Conservation (phyloP, 2,329 filamentous ascomycete species). For the Teratosphaeria pseudoeucalypti region DNA sequence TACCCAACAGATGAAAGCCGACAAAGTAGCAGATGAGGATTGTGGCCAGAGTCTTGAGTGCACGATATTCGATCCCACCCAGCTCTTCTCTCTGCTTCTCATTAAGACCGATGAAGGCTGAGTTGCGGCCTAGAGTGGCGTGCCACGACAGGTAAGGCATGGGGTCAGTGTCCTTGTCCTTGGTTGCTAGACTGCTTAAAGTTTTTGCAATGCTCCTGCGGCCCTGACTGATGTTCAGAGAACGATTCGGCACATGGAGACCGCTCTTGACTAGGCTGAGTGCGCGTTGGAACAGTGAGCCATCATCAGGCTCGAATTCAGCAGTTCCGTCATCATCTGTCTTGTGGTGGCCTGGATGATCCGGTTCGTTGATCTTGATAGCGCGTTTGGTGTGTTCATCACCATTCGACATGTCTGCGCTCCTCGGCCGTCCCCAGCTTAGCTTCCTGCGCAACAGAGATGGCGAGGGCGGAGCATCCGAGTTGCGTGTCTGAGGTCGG, state of each 20-base stretch:
- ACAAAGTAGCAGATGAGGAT: slow-evolving; percentile 70
- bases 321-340: slow-evolving; percentile 6
- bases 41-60: slow-evolving; percentile 69
- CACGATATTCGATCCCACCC: slow-evolving; percentile 91
- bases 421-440: not conserved
- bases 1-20: slow-evolving; percentile 65
- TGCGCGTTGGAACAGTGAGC: slow-evolving; percentile 1
- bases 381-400: slow-evolving; percentile 39
- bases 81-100: slow-evolving; percentile 88
- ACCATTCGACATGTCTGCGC: slow-evolving; percentile 15
- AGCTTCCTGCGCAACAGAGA: not conserved
- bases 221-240: not conserved
- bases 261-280: slow-evolving; percentile 8
- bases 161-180: slow-evolving; percentile 40
- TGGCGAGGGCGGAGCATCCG: not conserved
- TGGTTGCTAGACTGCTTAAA: slow-evolving; percentile 46
- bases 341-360: slow-evolving; percentile 29
- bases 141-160: slow-evolving; percentile 93
- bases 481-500: slow-evolving; percentile 19
- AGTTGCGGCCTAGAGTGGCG: slow-evolving; percentile 86
- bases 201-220: slow-evolving; percentile 35
- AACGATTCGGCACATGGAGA: not conserved
- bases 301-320: slow-evolving; percentile 2
- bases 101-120: slow-evolving; percentile 76
- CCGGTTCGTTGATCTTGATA: slow-evolving; percentile 59